Conservation (phyloP, 371 early-diverging fungal genomes). For the Mortierella sp. region DNA sequence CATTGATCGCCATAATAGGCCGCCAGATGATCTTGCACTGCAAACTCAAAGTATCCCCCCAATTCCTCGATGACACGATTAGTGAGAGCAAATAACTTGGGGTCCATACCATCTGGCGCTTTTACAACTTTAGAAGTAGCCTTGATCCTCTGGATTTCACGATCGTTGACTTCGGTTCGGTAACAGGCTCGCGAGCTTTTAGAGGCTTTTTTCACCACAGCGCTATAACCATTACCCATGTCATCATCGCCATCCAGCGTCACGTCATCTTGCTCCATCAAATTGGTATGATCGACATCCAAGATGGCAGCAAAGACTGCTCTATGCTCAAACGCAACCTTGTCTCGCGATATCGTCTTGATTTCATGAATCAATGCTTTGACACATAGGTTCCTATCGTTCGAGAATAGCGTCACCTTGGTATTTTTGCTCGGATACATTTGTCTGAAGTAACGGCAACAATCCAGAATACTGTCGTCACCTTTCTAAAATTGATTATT, state of each 20-base stretch:
- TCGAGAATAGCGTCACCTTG: conserved; percentile 48
- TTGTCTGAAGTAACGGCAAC: conserved; percentile 59
- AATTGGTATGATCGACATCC: not conserved
- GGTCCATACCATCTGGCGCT: conserved; percentile 42
- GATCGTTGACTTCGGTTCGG: conserved; percentile 32
- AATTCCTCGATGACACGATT: conserved; percentile 35
- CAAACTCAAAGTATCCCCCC: conserved; percentile 32
- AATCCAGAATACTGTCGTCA: conserved; percentile 58
- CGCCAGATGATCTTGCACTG: conserved; percentile 35
- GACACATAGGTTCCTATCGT: conserved; percentile 57
- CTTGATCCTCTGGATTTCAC: conserved; percentile 40
- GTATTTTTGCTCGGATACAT: conserved; percentile 21
- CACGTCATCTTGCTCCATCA: conserved; percentile 16
- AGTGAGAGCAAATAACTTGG: conserved; percentile 32
- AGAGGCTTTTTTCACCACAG: not conserved
- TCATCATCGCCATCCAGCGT: conserved; percentile 21
- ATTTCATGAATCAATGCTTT: conserved; percentile 57
- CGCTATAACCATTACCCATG: not conserved
- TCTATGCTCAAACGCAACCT: conserved; percentile 20
- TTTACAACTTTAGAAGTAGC: conserved; percentile 5
- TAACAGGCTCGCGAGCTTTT: conserved; percentile 8
- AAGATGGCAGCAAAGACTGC: conserved; percentile 21
- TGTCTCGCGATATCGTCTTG: conserved; percentile 23
- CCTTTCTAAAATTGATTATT: conserved; percentile 42
- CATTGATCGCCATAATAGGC: conserved; percentile 31